phyloP scores from a whole-genome alignment of 2,329 filamentous ascomycete genomes.

The Zasmidium angulare region DNA sequence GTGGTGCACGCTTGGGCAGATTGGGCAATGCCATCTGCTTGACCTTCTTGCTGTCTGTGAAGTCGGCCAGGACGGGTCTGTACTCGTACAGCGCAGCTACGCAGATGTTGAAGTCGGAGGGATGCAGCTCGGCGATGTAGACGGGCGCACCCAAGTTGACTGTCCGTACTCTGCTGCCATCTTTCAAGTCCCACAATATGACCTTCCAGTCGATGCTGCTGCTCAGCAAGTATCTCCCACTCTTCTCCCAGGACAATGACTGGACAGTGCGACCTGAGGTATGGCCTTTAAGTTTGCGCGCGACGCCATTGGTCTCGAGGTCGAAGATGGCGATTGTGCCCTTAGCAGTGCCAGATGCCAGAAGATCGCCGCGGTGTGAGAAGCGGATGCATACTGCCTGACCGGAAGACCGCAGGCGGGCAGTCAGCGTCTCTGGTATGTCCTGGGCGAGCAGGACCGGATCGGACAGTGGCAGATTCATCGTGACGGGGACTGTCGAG shows the following conservation, averaged over 20 bases:
- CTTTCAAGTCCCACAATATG: conserved; percentile 87
- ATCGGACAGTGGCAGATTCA: conserved; percentile 72
- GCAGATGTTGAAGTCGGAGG: conserved; percentile 80
- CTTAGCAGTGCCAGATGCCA: conserved; percentile 87
- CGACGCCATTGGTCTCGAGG: conserved; percentile 94
- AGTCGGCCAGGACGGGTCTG: conserved; percentile 81
- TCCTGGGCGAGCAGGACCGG: conserved; percentile 73
- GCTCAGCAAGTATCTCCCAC: conserved; percentile 86
- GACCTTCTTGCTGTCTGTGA: conserved; percentile 49
- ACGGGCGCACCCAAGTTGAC: conserved; percentile 90
- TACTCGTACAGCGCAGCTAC: conserved; percentile 93
- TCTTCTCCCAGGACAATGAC: conserved; percentile 90
- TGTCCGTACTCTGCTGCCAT: conserved; percentile 71
- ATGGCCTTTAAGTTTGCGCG: conserved; percentile 89
- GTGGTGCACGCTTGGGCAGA: conserved; percentile 70
- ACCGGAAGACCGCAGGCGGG: conserved; percentile 71
- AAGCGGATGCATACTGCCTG: conserved; percentile 74
- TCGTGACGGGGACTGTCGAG: conserved; percentile 34
- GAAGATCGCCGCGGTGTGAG: conserved; percentile 89
- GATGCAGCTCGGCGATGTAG: conserved; percentile 94
- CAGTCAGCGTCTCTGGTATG: conserved; percentile 86
- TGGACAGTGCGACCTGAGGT: conserved; percentile 77
- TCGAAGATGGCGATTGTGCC: conserved; percentile 96
- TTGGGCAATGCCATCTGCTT: conserved; percentile 75
- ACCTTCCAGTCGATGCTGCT: conserved; percentile 96